Conservation (phyloP, 129 eudicot genomes). For the Escallonia herrerae region DNA sequence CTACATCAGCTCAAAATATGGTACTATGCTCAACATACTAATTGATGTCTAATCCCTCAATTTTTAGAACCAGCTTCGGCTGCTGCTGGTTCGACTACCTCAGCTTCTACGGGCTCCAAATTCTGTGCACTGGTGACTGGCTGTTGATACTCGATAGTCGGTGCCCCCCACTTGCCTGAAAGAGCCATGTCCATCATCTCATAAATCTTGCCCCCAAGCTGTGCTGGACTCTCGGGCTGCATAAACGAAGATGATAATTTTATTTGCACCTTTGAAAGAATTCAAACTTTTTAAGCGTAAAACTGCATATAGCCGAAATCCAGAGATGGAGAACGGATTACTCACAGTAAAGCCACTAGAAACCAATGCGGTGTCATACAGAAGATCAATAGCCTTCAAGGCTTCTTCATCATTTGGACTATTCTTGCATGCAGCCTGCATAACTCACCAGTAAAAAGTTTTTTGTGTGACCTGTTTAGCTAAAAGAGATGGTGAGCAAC, state of each 20-base stretch:
- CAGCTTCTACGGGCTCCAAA: constrained; percentile 26
- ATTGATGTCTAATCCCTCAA: constrained; percentile 16
- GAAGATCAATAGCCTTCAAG: constrained; percentile 82
- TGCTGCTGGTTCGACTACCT: constrained; percentile 35
- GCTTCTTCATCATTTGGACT: constrained; percentile 82
- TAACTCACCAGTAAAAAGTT: constrained; percentile 8
- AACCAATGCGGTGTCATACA: constrained; percentile 82
- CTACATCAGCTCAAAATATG: not conserved
- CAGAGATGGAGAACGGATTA: constrained; percentile 6
- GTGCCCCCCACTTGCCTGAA: constrained; percentile 60
- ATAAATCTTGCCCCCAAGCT: constrained; percentile 85
- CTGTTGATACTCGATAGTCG: constrained; percentile 21
- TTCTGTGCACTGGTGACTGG: constrained; percentile 1
- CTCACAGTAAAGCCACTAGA: constrained; percentile 95
- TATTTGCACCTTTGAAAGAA: not conserved
- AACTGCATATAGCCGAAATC: not conserved
- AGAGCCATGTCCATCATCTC: constrained; percentile 95
- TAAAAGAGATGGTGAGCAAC: not conserved
- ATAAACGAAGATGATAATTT: not conserved
- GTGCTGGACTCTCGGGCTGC: constrained; percentile 93
- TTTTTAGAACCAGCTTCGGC: constrained; percentile 62
- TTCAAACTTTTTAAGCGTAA: not conserved
- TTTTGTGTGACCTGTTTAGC: not conserved
- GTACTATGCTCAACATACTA: too few relatives aligned
- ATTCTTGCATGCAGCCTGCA: constrained; percentile 73